A percentile compares a stretch with the other conserved stretches of the same genome.
Conservation (phyloP, 176 grass and related monocot genomes). For the Miscanthus lutarioriparius region DNA sequence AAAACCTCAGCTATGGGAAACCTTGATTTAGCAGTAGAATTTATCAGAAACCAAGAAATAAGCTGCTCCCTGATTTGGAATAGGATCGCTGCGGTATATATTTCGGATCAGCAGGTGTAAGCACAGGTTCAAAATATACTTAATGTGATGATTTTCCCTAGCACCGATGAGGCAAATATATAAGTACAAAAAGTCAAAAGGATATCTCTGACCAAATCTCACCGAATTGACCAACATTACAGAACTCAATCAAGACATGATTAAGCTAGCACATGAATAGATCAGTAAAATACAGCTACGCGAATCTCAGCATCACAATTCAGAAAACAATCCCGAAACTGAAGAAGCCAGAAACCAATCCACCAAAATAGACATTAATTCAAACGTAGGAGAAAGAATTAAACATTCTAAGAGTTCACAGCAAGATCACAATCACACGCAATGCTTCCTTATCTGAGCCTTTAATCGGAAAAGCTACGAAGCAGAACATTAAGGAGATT, state of each 20-base stretch:
- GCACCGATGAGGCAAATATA: no score
- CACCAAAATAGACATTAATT: neutral
- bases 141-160: no score
- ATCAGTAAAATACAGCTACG: neutral
- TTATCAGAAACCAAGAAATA: neutral
- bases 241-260: no score
- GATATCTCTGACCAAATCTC: no score
- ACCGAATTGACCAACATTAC: no score
- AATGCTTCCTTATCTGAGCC: no score
- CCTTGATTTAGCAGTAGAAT: neutral
- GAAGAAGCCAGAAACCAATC: neutral
- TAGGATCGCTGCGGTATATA: constrained; percentile 5
- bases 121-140: no score
- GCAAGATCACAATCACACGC: no score
- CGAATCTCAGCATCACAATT: constrained; percentile 28
- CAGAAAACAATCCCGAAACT: neutral
- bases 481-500: no score
- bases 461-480: no score
- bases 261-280: neutral
- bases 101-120: neutral
- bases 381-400: neutral
- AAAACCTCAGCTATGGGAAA: neutral
- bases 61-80: neutral
- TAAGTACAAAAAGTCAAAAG: no score
- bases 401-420: neutral